Conservation (phyloP, 2,329 filamentous ascomycete species). For the Aspergillus ochraceus region DNA sequence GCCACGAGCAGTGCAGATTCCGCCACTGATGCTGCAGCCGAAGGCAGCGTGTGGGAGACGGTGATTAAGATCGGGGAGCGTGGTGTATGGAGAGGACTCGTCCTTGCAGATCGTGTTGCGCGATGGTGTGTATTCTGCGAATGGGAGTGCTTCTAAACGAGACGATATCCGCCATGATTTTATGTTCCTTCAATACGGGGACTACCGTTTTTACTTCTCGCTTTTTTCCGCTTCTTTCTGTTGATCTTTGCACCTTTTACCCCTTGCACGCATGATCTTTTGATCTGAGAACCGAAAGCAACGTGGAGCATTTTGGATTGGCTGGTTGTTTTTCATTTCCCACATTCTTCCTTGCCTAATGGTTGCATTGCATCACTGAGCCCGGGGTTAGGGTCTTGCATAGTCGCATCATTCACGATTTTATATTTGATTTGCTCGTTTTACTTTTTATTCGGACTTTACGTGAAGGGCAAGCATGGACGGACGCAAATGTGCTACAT, state of each 20-base stretch:
- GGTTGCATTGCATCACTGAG: slow-evolving; percentile 16
- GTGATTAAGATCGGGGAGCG: slow-evolving; percentile 67
- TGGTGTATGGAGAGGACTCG: slow-evolving; percentile 62
- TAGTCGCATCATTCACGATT: slow-evolving; percentile 13
- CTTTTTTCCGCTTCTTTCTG: neutral
- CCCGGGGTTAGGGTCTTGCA: slow-evolving; percentile 10
- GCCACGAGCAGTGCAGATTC: slow-evolving; percentile 32
- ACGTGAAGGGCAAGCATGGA: slow-evolving; percentile 2
- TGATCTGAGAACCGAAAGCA: neutral
- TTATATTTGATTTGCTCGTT: neutral
- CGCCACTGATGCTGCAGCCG: slow-evolving; percentile 37
- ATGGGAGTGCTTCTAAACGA: slow-evolving; percentile 59
- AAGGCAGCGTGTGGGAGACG: slow-evolving; percentile 65
- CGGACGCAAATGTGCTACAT: slow-evolving; percentile 7
- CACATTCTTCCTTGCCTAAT: slow-evolving; percentile 10
- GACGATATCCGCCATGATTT: slow-evolving; percentile 1
- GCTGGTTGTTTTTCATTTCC: slow-evolving; percentile 5
- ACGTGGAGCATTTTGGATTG: slow-evolving; percentile 1
- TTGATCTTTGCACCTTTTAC: slow-evolving; percentile 2
- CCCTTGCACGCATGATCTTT: neutral
- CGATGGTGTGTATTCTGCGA: slow-evolving; percentile 70
- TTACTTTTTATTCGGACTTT: neutral
- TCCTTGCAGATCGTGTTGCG: slow-evolving; percentile 64
- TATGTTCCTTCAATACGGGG: neutral
- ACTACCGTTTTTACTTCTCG: slow-evolving; percentile 3